A percentile compares a stretch with the other conserved stretches of the same genome.
These are phyloP conservation scores for Trichoderma atrobrunneum DNA, from an alignment of 2,329 filamentous ascomycete species.

Conservation along the genomic window DNA sequence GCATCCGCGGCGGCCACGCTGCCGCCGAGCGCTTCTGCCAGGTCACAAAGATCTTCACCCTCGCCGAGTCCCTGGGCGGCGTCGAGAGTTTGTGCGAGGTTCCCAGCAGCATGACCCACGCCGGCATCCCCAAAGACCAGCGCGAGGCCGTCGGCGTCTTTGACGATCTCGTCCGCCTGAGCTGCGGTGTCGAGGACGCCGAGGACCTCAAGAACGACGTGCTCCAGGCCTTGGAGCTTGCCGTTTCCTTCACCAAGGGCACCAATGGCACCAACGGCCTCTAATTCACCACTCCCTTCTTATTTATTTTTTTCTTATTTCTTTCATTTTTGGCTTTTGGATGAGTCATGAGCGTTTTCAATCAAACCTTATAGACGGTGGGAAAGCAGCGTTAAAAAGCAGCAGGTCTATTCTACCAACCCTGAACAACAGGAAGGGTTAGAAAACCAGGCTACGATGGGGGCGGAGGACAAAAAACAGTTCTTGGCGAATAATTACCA, in stretches of 20 bases:
- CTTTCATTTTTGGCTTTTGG: neutral
- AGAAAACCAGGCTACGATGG: neutral
- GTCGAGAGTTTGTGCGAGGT: conserved; percentile 91
- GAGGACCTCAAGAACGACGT: conserved; percentile 82
- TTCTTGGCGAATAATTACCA: neutral
- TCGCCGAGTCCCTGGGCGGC: conserved; percentile 89
- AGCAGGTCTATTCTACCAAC: neutral
- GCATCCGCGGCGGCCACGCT: conserved; percentile 78
- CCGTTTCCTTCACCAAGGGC: conserved; percentile 45
- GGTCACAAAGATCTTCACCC: conserved; percentile 81
- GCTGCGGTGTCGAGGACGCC: conserved; percentile 90
- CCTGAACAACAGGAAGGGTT: neutral
- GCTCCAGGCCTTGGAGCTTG: conserved; percentile 75
- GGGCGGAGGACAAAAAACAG: neutral
- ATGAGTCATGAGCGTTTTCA: conserved; percentile 9
- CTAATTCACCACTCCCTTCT: neutral
- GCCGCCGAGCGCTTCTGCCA: conserved; percentile 94
- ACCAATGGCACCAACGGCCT: conserved; percentile 30
- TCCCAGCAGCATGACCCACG: conserved; percentile 94
- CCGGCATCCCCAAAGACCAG: conserved; percentile 86
- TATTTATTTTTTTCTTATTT: neutral
- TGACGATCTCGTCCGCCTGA: conserved; percentile 89
- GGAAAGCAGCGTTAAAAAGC: neutral
- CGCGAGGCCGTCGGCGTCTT: conserved; percentile 90
- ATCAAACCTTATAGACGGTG: conserved; percentile 12